Base-by-base conservation (phyloP, 768 basidiomycete genomes). In the Neoboletus brunneissimus region DNA sequence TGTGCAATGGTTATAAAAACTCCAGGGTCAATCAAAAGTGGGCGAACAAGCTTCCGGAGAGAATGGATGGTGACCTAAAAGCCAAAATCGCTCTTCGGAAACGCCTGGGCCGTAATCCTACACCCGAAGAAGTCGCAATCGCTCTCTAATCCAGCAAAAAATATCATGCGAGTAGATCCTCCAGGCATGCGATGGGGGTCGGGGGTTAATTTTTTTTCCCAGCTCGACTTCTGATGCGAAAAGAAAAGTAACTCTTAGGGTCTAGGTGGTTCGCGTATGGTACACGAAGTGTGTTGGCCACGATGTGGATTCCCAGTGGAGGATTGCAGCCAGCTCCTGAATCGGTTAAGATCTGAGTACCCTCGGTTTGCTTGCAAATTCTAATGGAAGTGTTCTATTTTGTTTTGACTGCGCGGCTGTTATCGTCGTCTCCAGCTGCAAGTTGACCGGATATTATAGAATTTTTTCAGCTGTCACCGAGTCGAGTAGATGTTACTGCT, bases 31-130 rank as follows among this genome's bases (percentile, higher is more conserved):
- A 27, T 4, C 27, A 6, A 27, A 27, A 25, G 25, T 25, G 5
- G 25, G 25, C 25, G 25, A 25, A 25, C 25, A 25, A 25, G 25
- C 25, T 25, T 25, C 5, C 27, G 27, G 27, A 27, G 27, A 27
- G 27, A 27, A 27, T 6, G 27, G 27, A 27, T 27, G 27, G 27
- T 27, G 27, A 27, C 27, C 27, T 27, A 27, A 27, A 27, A 27
- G 27, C 5, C 27, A 27, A 29, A 29, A 49, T 65, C 45, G 52
- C 51, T 22, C 61, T 63, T 20, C 49, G 54, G 22, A 49, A 54
- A 27, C 5, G 27, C 7, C 27, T 6, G 27, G 27, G 27, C 27
- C 5, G 5, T 27, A 6, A 27, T 27, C 51, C 57, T n/a, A 55
- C 57, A 16, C 20, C 20, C 1, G 55, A 54, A 29, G 61, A 60